phyloP scores from a whole-genome alignment of 495 filamentous ascomycete genomes.

The Trichocladium antarcticum region DNA sequence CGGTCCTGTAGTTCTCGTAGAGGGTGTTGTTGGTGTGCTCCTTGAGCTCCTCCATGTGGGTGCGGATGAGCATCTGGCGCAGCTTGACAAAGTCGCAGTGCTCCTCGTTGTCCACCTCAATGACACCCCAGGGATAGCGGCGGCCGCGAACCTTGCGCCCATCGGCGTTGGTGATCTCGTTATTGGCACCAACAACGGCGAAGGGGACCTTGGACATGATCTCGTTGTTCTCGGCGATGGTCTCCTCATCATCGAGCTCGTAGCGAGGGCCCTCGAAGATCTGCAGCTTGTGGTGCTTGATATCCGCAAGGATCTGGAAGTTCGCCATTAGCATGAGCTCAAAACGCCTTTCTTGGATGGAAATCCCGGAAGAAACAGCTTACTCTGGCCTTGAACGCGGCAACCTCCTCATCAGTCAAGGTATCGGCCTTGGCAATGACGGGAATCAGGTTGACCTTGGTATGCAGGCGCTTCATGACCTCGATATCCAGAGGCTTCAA shows the following conservation, averaged over 20 bases:
- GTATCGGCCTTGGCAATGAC: conserved; percentile 99
- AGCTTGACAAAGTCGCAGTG: conserved; percentile 99
- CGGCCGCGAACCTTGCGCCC: conserved; percentile 94
- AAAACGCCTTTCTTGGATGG: neutral
- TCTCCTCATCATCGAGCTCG: conserved; percentile 97
- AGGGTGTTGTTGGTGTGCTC: conserved; percentile 98
- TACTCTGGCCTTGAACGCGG: conserved; percentile 88
- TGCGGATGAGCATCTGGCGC: conserved; percentile 98
- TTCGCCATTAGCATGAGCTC: conserved; percentile 10
- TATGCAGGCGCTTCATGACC: conserved; percentile 97
- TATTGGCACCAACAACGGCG: conserved; percentile 91
- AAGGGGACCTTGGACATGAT: conserved; percentile 99
- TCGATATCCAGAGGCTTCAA: conserved; percentile 98
- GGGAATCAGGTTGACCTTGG: conserved; percentile 99
- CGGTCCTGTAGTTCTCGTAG: conserved; percentile 98
- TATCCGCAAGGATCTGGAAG: conserved; percentile 84
- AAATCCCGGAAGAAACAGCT: conserved; percentile 22
- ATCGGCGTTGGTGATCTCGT: conserved; percentile 79
- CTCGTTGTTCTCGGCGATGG: conserved; percentile 98
- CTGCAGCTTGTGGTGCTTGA: conserved; percentile 89
- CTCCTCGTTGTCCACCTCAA: conserved; percentile 99
- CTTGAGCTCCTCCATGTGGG: conserved; percentile 99
- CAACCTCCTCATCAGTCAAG: conserved; percentile 91
- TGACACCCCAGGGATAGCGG: conserved; percentile 95
- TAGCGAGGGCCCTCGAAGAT: conserved; percentile 98